Evolutionary conservation across 164 flowering plant species (phyloP).

Genomic region (Chimonanthus praecox): DNA sequence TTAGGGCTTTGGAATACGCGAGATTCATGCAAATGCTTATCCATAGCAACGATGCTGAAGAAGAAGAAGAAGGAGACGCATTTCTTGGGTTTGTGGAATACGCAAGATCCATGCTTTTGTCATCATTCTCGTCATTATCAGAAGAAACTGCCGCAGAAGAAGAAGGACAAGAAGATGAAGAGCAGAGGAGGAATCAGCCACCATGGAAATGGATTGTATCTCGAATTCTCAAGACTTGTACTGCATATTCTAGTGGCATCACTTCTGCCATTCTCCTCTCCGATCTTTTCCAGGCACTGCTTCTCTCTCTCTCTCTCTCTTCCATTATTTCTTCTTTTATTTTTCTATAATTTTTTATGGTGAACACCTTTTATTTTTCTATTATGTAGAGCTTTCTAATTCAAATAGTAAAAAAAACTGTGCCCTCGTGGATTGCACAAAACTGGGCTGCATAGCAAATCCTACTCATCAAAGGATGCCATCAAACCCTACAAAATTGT

Average conservation of each 20-base stretch:
- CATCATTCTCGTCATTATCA: not conserved
- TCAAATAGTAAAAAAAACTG: no score
- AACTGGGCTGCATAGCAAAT: no score
- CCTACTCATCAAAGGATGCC: no score
- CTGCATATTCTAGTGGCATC: constrained; percentile 81
- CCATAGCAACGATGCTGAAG: not conserved
- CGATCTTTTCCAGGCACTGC: constrained; percentile 69
- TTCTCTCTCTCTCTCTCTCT: not conserved
- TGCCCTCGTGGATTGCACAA: no score
- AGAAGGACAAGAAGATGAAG: not conserved
- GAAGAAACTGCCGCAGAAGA: constrained; percentile 25
- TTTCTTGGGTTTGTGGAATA: constrained; percentile 62
- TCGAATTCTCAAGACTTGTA: constrained; percentile 69
- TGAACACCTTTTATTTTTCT: not conserved
- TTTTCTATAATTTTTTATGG: not conserved
- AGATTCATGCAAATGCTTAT: not conserved
- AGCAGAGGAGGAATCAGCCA: constrained; percentile 28
- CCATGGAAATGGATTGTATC: constrained; percentile 85
- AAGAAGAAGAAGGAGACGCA: constrained; percentile 44
- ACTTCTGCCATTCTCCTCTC: constrained; percentile 88
- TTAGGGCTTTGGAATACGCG: no score
- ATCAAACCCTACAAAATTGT: no score
- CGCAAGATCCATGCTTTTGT: constrained; percentile 44
- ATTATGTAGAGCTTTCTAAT: not conserved
- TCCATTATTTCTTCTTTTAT: not conserved